Conservation (phyloP, 1,284 basidiomycete species). For the Chiua sp. region DNA sequence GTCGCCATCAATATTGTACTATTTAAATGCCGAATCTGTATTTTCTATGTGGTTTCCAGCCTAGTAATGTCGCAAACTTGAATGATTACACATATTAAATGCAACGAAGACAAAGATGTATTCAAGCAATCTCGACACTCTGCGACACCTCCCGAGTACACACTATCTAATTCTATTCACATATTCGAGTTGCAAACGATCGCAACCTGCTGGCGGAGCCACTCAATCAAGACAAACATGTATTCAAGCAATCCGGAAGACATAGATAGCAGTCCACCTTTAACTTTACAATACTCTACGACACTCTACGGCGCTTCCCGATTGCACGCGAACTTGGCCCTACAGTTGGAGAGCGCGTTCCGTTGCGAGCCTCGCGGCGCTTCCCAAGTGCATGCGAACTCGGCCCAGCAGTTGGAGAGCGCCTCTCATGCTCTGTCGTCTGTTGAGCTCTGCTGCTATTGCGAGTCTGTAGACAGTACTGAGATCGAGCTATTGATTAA, state of each 20-base stretch:
- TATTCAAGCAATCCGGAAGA: background rate
- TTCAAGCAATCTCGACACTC: no score
- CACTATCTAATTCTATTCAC: background rate
- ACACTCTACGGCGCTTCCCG: background rate
- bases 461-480: background rate
- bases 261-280: background rate
- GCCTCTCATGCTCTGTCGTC: background rate
- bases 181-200: background rate
- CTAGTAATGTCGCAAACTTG: no score
- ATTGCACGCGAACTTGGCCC: background rate
- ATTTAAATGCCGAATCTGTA: no score
- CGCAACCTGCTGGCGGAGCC: no score
- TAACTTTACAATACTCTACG: background rate
- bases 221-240: background rate
- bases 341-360: background rate
- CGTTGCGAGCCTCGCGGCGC: no score
- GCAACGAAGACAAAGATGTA: no score
- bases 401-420: background rate
- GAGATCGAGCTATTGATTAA: background rate
- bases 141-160: background rate
- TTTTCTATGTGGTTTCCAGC: no score
- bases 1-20: no score
- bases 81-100: no score
- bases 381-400: background rate
- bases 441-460: background rate